Conservation (phyloP, 371 early-diverging fungal genomes). For the Rhizopus arrhizus region DNA sequence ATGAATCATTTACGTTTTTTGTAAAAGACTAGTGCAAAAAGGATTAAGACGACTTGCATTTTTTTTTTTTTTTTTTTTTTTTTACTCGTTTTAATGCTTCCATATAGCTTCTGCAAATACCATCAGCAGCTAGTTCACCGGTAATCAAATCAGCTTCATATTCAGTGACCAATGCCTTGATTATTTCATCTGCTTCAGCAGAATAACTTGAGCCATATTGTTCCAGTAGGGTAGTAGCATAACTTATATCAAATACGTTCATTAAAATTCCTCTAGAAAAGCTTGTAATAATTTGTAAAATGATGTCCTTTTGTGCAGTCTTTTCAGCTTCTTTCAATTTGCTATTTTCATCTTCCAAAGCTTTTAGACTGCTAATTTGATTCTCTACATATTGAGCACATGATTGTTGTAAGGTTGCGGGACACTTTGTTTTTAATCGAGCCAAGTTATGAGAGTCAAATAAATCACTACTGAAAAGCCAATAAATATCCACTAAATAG, state of each 20-base stretch:
- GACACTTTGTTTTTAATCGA: slow-evolving; percentile 39
- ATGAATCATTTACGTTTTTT: slow-evolving; percentile 22
- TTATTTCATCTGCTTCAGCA: slow-evolving; percentile 51
- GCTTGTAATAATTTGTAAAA: slow-evolving; percentile 25
- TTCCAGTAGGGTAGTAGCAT: slow-evolving; percentile 37
- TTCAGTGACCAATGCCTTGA: slow-evolving; percentile 50
- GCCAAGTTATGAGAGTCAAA: slow-evolving; percentile 40
- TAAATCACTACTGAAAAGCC: slow-evolving; percentile 60
- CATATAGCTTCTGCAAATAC: slow-evolving; percentile 39
- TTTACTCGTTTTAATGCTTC: slow-evolving; percentile 49
- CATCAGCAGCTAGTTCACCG: slow-evolving; percentile 34
- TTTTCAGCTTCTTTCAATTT: slow-evolving; percentile 1
- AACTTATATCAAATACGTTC: slow-evolving; percentile 45
- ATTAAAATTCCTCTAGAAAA: slow-evolving; percentile 44
- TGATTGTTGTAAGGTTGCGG: slow-evolving; percentile 39
- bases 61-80: background rate
- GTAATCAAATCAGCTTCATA: slow-evolving; percentile 36
- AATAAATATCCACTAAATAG: slow-evolving; percentile 55
- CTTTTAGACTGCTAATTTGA: slow-evolving; percentile 35
- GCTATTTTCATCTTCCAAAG: slow-evolving; percentile 11
- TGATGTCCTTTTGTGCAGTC: slow-evolving; percentile 1
- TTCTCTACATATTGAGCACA: slow-evolving; percentile 40
- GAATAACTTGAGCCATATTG: slow-evolving; percentile 40
- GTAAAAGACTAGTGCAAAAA: slow-evolving; percentile 35
- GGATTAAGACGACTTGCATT: too few species aligned